Evolutionary conservation across 2,329 filamentous ascomycete species (phyloP), one percentile per base, ranked within the genome.

Genomic region (Magnaporthiopsis incrustans): DNA sequence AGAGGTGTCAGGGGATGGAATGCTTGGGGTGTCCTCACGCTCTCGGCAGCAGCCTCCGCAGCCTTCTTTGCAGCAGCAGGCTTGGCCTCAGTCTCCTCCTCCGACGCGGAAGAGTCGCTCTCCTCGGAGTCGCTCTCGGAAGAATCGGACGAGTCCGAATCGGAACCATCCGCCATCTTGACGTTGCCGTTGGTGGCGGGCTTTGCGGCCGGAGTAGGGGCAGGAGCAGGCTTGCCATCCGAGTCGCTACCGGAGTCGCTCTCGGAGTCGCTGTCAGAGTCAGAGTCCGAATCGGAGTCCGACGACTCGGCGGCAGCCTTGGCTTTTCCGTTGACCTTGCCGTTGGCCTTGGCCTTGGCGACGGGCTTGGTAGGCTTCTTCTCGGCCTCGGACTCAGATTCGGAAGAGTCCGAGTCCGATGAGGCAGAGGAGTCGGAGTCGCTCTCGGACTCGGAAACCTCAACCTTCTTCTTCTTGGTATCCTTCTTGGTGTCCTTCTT

Each of bases 401-500:
- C 73, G 30, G 74, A 74, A 58, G 71, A 72, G 60, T 53, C 38
- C 60, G 76, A 76, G 69, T 74, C 76, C 56, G 75, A 77, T 8
- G 44, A 53, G 44, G 44, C 44, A 11, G 44, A 58, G 10, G 71
- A 71, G 57, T 75, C 73, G 30, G 70, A 69, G 44, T 73, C 73
- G 64, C 71, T 72, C 63, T 77, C 75, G 62, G 73, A 73, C 63
- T 74, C 72, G 63, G 72, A 73, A 63, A 73, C 74, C 14, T 70
- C 67, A 67, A 71, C 75, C 62, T 65, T 73, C 72, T 82, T 82
- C 74, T 79, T 79, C 71, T 73, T 83, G 73, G 79, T 78, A 65
- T 71, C 82, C 70, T 73, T 73, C 63, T 78, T 76, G 67, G 78
- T 70, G 69, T 71, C 82, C 70, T 73, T 73, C 63, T 78, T 76